Conservation (phyloP, 805 yeast species). For the Helenozyma rhizophorensis region DNA sequence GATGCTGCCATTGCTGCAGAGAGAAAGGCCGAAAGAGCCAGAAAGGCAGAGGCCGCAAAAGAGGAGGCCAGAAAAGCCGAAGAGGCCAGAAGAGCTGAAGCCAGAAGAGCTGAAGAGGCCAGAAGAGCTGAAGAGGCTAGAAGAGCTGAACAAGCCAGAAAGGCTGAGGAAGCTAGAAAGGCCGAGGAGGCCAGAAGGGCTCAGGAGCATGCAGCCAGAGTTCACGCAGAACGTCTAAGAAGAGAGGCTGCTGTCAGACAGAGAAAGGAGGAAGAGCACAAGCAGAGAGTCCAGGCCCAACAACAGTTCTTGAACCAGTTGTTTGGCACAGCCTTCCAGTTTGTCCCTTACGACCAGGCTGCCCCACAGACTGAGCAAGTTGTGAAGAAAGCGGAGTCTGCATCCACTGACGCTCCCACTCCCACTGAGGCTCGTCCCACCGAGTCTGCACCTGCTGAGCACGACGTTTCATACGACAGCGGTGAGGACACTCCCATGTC, state of each 20-base stretch:
- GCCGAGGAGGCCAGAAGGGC: constrained; percentile 7
- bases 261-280: constrained; percentile 5
- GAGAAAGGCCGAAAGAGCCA: constrained; percentile 5
- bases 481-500: background rate
- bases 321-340: constrained; percentile 5
- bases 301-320: constrained; percentile 14
- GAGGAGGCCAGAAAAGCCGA: constrained; percentile 5
- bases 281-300: constrained; percentile 3
- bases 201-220: constrained; percentile 6
- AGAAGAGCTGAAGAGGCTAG: constrained; percentile 7
- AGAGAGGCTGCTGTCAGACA: constrained; percentile 7
- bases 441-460: background rate
- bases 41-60: constrained; percentile 3
- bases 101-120: constrained; percentile 6
- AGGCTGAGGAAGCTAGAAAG: constrained; percentile 2
- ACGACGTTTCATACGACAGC: background rate
- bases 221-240: constrained; percentile 6
- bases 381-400: no score
- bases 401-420: no score
- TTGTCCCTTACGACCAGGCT: background rate
- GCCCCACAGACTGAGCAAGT: no score
- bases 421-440: background rate
- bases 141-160: constrained; percentile 5
- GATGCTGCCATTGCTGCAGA: constrained; percentile 6
- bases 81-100: constrained; percentile 5